Conservation (phyloP, 345 rosid genomes). For the Crucihimalaya himalaica region DNA sequence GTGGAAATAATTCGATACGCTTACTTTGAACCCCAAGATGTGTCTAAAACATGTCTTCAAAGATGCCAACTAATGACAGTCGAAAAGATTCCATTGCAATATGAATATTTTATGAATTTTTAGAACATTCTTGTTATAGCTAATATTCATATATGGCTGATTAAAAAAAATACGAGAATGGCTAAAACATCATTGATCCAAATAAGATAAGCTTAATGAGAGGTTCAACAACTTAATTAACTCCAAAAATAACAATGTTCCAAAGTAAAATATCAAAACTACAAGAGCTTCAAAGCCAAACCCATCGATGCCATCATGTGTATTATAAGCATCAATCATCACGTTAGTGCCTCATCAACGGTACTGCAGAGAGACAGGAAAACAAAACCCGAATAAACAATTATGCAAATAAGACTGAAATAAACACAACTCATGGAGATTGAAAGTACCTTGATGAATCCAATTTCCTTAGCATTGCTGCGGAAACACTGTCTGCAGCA, state of each 20-base stretch:
- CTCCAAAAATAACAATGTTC: not conserved
- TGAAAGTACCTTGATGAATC: constrained; percentile 54
- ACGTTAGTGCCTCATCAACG: constrained; percentile 6
- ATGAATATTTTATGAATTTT: no score
- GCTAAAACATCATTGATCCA: not conserved
- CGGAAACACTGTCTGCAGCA: constrained; percentile 32
- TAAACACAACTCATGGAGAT: not conserved
- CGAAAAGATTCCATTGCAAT: no score
- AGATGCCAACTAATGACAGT: no score
- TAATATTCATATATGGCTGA: no score
- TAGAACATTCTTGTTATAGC: no score
- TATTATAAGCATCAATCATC: not conserved
- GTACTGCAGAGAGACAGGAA: constrained; percentile 15
- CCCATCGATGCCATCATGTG: not conserved
- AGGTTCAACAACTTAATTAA: constrained; percentile 18
- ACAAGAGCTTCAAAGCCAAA: not conserved
- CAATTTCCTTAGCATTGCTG: constrained; percentile 27
- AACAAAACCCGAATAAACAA: not conserved
- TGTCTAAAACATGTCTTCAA: no score
- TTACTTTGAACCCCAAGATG: no score
- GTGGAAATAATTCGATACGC: no score
- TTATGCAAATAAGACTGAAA: not conserved
- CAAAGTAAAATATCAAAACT: not conserved
- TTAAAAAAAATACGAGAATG: not conserved
- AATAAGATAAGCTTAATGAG: not conserved